phyloP scores from a whole-genome alignment of 116 monocot species.

The Iris pallida region DNA sequence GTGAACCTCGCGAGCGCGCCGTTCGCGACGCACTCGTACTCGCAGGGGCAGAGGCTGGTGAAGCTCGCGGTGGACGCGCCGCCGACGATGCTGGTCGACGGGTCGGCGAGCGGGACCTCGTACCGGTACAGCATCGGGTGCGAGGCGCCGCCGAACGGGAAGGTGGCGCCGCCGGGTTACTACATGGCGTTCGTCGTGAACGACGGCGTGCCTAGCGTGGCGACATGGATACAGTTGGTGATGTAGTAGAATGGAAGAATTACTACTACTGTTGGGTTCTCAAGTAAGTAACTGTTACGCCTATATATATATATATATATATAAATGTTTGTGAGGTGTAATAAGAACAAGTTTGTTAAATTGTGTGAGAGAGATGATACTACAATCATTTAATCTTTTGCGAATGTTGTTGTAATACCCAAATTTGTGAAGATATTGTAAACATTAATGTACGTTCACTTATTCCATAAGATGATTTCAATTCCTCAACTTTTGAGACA shows the following conservation, averaged over 20 bases:
- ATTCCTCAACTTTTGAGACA: too few species aligned
- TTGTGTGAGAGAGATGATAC: too few species aligned
- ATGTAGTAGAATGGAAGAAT: background rate
- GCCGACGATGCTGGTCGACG: background rate
- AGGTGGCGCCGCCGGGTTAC: conserved; percentile 77
- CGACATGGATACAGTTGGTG: conserved; percentile 53
- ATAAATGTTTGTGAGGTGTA: too few species aligned
- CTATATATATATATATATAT: too few species aligned
- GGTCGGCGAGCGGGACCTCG: background rate
- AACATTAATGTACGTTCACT: too few species aligned
- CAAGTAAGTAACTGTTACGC: too few species aligned
- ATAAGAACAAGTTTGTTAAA: too few species aligned
- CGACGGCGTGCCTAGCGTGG: conserved; percentile 61
- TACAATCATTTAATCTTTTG: too few species aligned
- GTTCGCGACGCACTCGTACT: conserved; percentile 74
- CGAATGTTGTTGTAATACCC: too few species aligned
- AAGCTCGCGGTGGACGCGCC: conserved; percentile 42
- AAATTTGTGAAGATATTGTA: too few species aligned
- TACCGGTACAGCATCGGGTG: conserved; percentile 37
- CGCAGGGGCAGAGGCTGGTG: conserved; percentile 70
- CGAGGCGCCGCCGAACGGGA: conserved; percentile 44
- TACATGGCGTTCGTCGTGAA: conserved; percentile 75
- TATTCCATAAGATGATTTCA: too few species aligned
- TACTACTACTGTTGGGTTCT: too few species aligned
- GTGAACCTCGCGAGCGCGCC: conserved; percentile 61